These are phyloP conservation scores for Rhodotorula sp. DNA, from an alignment of 1,284 basidiomycete genomes.

Conservation along the genomic window DNA sequence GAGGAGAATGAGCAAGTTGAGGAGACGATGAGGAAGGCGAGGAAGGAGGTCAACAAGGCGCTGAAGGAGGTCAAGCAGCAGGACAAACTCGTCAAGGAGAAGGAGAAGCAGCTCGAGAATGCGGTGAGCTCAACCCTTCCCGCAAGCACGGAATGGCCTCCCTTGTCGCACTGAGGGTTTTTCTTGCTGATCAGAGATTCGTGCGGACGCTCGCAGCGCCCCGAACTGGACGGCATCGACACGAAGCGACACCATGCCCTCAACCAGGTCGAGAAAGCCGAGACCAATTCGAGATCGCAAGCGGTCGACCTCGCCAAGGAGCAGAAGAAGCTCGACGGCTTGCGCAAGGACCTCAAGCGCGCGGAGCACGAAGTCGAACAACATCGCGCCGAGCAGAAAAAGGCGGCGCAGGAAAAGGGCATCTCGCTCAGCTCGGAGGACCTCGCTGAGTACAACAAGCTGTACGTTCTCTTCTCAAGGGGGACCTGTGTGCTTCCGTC, in stretches of 20 bases:
- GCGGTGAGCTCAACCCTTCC: slow-evolving; percentile 56
- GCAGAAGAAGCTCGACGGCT: slow-evolving; percentile 59
- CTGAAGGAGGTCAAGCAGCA: slow-evolving; percentile 69
- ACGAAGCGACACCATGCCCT: slow-evolving; percentile 82
- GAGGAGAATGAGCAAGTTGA: slow-evolving; percentile 63
- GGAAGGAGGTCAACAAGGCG: slow-evolving; percentile 74
- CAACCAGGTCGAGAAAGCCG: slow-evolving; percentile 71
- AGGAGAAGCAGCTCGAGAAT: slow-evolving; percentile 76
- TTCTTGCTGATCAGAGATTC: neutral
- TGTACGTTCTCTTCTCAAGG: slow-evolving; percentile 57
- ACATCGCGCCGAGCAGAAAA: slow-evolving; percentile 78
- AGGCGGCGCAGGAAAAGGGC: slow-evolving; percentile 65
- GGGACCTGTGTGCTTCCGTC: neutral
- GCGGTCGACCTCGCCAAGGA: slow-evolving; percentile 67
- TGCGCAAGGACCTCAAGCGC: slow-evolving; percentile 65
- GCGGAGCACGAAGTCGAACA: slow-evolving; percentile 67
- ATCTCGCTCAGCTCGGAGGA: slow-evolving; percentile 77
- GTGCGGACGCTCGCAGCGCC: slow-evolving; percentile 57
- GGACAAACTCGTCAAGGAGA: slow-evolving; percentile 74
- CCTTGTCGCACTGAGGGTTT: too few relatives aligned
- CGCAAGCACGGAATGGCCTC: too few relatives aligned
- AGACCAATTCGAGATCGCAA: slow-evolving; percentile 64
- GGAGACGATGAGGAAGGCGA: slow-evolving; percentile 66
- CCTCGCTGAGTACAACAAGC: slow-evolving; percentile 78
- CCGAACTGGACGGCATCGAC: slow-evolving; percentile 74